Percentiles rank a stretch among this genome's conserved stretches.
These are phyloP conservation scores for Parasitella parasitica DNA, from an alignment of 371 early-diverging fungal genomes.

Conservation along the genomic window DNA sequence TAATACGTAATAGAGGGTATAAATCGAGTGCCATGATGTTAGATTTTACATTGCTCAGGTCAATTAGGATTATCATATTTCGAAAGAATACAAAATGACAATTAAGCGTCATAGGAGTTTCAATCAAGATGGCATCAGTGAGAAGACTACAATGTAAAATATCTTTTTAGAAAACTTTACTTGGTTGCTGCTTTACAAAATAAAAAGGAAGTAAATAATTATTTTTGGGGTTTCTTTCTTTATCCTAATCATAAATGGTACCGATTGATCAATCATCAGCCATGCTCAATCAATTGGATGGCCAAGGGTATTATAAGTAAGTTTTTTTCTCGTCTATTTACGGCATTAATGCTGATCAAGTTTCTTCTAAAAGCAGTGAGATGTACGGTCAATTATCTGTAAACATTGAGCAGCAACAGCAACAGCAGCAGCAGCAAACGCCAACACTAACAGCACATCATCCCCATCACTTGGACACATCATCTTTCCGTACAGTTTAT, in stretches of 20 bases:
- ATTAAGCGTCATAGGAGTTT: too few species aligned
- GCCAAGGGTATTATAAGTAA: conserved; percentile 3
- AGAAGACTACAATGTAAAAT: too few species aligned
- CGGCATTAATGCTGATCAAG: background rate
- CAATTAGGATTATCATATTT: too few species aligned
- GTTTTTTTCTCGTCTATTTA: background rate
- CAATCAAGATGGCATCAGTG: too few species aligned
- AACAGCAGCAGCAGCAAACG: background rate
- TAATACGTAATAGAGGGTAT: too few species aligned
- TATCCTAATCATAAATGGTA: background rate
- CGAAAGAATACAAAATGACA: too few species aligned
- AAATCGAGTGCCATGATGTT: too few species aligned
- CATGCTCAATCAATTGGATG: background rate
- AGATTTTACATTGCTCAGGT: too few species aligned
- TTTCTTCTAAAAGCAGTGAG: background rate
- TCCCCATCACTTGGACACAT: background rate
- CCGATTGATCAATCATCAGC: background rate
- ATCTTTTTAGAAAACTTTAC: background rate
- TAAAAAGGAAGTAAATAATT: background rate
- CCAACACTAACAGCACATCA: background rate
- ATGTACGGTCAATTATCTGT: conserved; percentile 17
- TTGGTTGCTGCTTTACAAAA: background rate
- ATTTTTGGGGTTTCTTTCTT: background rate
- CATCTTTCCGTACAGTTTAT: conserved; percentile 68
- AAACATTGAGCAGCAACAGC: background rate